Percentiles rank a stretch among this genome's conserved stretches.
Conservation (phyloP, 805 yeast species). For the Schizosaccharomyces japonicus region DNA sequence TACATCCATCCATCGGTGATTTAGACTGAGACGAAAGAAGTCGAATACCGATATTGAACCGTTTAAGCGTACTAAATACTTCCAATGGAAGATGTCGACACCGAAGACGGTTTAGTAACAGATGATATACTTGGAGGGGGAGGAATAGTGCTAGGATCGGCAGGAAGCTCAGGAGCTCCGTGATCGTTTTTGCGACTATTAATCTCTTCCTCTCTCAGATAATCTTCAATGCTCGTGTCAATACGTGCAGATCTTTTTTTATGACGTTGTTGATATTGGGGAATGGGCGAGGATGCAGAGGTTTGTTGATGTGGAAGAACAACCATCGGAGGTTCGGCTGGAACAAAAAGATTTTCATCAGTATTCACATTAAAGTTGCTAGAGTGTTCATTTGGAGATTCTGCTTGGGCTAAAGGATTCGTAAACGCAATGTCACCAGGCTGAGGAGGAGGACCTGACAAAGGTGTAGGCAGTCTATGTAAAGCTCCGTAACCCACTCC, state of each 20-base stretch:
- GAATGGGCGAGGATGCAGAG: not conserved
- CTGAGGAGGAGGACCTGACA: constrained; percentile 3
- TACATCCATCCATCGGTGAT: no score
- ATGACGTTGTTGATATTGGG: constrained; percentile 1
- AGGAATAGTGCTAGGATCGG: not conserved
- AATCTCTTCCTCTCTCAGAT: not conserved
- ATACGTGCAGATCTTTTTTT: not conserved
- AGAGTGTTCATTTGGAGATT: not conserved
- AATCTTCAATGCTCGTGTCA: not conserved
- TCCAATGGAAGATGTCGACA: no score
- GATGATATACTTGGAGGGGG: no score
- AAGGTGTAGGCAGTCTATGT: constrained; percentile 4
- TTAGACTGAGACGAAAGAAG: no score
- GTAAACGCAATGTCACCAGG: constrained; percentile 4
- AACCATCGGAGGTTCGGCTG: not conserved
- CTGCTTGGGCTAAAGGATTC: not conserved
- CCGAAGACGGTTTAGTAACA: no score
- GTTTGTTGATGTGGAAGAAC: not conserved
- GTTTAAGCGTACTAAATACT: no score
- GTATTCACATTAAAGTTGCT: not conserved
- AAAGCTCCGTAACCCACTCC: constrained; percentile 4
- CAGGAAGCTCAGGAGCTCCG: not conserved
- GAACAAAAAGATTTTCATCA: not conserved
- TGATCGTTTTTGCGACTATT: not conserved
- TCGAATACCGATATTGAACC: no score